Conservation (phyloP, 768 basidiomycete species). For the Suillus alpinus region DNA sequence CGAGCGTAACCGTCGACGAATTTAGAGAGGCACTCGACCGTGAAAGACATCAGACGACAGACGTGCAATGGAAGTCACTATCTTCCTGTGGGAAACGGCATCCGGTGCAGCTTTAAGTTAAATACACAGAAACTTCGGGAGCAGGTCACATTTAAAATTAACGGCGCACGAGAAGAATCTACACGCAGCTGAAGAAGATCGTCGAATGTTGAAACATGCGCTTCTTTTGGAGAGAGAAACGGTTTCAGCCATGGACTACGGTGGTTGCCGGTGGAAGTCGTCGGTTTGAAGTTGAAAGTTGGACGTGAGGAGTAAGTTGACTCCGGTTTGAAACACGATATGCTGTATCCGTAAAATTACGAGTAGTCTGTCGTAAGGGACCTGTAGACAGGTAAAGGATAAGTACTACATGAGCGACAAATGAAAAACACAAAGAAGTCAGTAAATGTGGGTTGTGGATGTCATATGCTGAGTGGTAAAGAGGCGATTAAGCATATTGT, state of each 20-base stretch:
- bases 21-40: neutral
- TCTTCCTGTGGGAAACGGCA: neutral
- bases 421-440: neutral
- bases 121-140: too few relatives aligned
- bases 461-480: neutral
- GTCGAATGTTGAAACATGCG: too few relatives aligned
- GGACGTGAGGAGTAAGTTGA: neutral
- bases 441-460: neutral
- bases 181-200: neutral
- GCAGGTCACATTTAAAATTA: neutral
- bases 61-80: neutral
- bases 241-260: neutral
- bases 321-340: neutral
- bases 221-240: too few relatives aligned
- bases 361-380: neutral
- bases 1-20: neutral
- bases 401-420: neutral
- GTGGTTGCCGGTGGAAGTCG: neutral
- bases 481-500: neutral
- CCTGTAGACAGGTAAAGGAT: slow-evolving; percentile 2
- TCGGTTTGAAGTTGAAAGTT: neutral
- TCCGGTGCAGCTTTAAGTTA: neutral
- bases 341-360: neutral
- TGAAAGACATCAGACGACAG: neutral
- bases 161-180: neutral